These are phyloP conservation scores for Scheffersomyces segobiensis DNA, from an alignment of 1,139 yeast genomes.

Conservation along the genomic window DNA sequence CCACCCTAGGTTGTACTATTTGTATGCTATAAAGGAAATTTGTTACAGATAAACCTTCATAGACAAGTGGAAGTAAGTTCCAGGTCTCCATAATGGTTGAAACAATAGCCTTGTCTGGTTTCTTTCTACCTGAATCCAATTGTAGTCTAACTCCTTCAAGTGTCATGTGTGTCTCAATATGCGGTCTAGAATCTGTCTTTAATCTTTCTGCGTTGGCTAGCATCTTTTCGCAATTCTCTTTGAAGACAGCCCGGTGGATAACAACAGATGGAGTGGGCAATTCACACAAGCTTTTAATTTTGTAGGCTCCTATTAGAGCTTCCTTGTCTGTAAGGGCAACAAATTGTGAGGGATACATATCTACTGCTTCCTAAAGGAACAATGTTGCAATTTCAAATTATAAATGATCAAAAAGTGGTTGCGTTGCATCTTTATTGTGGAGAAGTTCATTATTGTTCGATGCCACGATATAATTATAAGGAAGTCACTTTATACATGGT, in stretches of 20 bases:
- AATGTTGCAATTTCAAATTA: neutral
- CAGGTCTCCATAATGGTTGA: slow-evolving; percentile 72
- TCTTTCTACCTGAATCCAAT: slow-evolving; percentile 20
- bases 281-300: slow-evolving; percentile 25
- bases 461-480: neutral
- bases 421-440: neutral
- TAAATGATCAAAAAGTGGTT: neutral
- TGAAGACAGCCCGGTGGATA: slow-evolving; percentile 34
- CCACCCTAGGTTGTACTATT: slow-evolving; percentile 52
- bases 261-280: slow-evolving; percentile 61
- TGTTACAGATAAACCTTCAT: slow-evolving; percentile 40
- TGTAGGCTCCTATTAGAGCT: slow-evolving; percentile 19
- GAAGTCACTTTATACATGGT: neutral
- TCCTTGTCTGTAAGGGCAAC: slow-evolving; percentile 24
- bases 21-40: slow-evolving; percentile 76
- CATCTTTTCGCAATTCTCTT: slow-evolving; percentile 31
- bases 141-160: slow-evolving; percentile 36
- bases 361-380: neutral
- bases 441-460: neutral
- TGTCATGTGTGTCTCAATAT: slow-evolving; percentile 74
- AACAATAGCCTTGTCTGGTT: slow-evolving; percentile 57
- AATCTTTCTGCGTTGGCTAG: slow-evolving; percentile 27
- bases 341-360: slow-evolving; percentile 7
- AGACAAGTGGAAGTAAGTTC: slow-evolving; percentile 46
- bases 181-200: slow-evolving; percentile 56